Conservation (phyloP, 805 yeast species). For the Brettanomyces nanus region DNA sequence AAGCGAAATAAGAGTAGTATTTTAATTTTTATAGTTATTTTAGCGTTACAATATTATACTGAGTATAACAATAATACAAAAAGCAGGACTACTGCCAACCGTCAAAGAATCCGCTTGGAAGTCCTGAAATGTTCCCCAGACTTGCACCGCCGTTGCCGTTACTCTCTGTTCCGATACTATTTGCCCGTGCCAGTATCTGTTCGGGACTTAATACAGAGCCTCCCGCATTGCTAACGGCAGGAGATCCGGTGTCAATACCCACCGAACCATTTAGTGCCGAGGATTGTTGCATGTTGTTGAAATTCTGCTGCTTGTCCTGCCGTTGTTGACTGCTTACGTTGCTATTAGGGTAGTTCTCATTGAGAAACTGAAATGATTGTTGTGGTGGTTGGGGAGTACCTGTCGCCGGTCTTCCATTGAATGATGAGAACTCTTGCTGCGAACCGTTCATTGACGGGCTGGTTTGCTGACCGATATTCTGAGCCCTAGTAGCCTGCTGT, state of each 20-base stretch:
- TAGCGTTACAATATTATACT: background rate
- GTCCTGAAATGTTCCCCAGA: background rate
- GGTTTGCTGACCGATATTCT: too few relatives aligned
- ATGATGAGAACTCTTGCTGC: too few relatives aligned
- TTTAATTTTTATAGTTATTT: background rate
- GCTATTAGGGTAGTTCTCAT: background rate
- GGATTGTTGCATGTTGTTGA: background rate
- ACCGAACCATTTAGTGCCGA: background rate
- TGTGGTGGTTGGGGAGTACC: constrained; percentile 7
- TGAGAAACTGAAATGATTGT: constrained; percentile 1
- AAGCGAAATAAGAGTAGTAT: background rate
- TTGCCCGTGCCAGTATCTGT: constrained; percentile 27
- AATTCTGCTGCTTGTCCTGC: background rate
- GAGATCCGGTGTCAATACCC: background rate
- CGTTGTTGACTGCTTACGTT: too few relatives aligned
- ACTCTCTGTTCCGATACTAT: background rate
- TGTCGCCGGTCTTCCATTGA: too few relatives aligned
- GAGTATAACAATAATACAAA: background rate
- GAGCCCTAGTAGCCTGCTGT: too few relatives aligned
- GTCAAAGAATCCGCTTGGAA: background rate
- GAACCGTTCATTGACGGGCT: too few relatives aligned
- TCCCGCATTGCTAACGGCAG: background rate
- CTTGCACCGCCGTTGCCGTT: background rate
- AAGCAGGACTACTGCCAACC: too few relatives aligned
- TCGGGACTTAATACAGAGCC: constrained; percentile 21